Conservation (phyloP, 306 rosid genomes). For the Cucumis cinereus region DNA sequence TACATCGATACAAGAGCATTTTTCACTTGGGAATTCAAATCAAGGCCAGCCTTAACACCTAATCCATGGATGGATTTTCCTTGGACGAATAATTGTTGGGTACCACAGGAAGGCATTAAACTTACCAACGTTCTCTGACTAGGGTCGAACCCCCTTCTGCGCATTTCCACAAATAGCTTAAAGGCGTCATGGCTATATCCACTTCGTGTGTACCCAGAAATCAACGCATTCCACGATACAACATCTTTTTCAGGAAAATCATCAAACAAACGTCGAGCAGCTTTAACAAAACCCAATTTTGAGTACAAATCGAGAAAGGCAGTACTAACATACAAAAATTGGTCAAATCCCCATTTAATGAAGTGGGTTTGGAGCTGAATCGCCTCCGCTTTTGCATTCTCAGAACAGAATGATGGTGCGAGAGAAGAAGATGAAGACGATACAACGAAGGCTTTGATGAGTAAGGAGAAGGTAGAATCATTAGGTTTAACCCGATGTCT, state of each 20-base stretch:
- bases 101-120: conserved; percentile 1
- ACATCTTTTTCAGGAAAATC: neutral
- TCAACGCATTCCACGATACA: neutral
- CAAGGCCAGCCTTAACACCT: neutral
- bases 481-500: neutral
- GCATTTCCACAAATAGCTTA: neutral
- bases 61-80: neutral
- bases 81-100: neutral
- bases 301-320: conserved; percentile 3
- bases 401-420: neutral
- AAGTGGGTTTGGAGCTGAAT: conserved; percentile 1
- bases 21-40: neutral
- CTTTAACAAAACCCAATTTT: conserved; percentile 1
- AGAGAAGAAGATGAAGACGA: neutral
- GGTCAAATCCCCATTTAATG: conserved; percentile 5
- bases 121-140: neutral
- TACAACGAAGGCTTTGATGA: conserved; percentile 1
- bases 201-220: neutral
- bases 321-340: neutral
- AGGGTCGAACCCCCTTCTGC: neutral
- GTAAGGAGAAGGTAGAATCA: neutral
- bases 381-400: neutral
- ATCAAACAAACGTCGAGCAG: neutral
- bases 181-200: neutral
- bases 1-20: neutral